Evolutionary conservation across 192 early-diverging fungal genomes (phyloP).

Genomic region (Coemansia sp.): DNA sequence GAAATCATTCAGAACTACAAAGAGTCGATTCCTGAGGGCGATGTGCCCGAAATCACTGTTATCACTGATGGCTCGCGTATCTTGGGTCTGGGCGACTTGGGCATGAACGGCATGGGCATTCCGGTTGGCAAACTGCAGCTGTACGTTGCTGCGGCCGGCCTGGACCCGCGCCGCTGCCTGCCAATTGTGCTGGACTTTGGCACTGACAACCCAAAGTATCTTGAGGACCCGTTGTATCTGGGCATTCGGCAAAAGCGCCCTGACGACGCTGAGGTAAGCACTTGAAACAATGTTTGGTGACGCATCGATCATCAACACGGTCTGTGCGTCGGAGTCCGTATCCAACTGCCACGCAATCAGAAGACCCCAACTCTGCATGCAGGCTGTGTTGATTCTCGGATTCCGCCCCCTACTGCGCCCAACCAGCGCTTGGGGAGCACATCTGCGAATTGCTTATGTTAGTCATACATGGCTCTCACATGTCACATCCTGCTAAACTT

Average conservation of each 20-base stretch:
- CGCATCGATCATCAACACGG: neutral
- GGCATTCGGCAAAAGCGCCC: conserved; percentile 71
- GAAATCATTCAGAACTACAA: conserved; percentile 79
- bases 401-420: neutral
- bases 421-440: neutral
- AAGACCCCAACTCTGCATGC: conserved; percentile 1
- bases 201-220: conserved; percentile 77
- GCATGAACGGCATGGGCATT: conserved; percentile 95
- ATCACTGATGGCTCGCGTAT: conserved; percentile 95
- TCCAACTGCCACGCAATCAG: conserved; percentile 4
- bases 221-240: conserved; percentile 87
- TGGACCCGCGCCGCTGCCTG: conserved; percentile 81
- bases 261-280: conserved; percentile 54
- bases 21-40: conserved; percentile 57
- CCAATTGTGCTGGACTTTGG: conserved; percentile 93
- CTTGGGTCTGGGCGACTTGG: conserved; percentile 90
- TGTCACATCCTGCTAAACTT: neutral
- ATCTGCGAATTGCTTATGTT: neutral
- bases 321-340: conserved; percentile 9
- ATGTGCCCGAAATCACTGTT: conserved; percentile 81
- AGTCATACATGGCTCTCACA: conserved; percentile 8
- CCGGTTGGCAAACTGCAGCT: conserved; percentile 93
- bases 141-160: conserved; percentile 80
- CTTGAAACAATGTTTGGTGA: conserved; percentile 12
- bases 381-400: neutral